Conservation (phyloP, 2,329 filamentous ascomycete species). For the Mycosphaerella sp. region DNA sequence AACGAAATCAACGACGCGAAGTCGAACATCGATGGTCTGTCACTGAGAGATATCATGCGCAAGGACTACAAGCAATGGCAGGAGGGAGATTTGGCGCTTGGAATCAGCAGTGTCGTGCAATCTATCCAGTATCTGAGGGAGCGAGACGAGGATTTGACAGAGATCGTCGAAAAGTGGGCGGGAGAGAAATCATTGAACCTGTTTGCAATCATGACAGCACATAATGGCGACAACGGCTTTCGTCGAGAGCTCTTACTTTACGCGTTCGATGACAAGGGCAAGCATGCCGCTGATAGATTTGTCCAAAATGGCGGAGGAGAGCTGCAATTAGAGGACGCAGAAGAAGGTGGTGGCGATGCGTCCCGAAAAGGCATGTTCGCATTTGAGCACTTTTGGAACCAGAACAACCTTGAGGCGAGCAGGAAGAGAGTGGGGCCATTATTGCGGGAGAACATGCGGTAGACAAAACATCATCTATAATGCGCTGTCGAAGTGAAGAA, state of each 20-base stretch:
- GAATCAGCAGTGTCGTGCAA: conserved; percentile 62
- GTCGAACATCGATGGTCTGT: conserved; percentile 57
- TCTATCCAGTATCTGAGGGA: conserved; percentile 54
- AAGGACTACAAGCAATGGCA: conserved; percentile 84
- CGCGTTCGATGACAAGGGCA: conserved; percentile 46
- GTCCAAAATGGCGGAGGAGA: conserved; percentile 40
- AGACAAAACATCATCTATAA: too few relatives aligned
- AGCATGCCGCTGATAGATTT: conserved; percentile 52
- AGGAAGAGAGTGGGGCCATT: conserved; percentile 59
- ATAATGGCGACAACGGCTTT: conserved; percentile 51
- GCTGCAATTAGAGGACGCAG: conserved; percentile 53
- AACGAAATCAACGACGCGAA: conserved; percentile 58
- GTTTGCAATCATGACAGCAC: conserved; percentile 64
- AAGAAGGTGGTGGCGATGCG: conserved; percentile 33
- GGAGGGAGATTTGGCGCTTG: conserved; percentile 51
- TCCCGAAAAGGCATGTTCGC: conserved; percentile 30
- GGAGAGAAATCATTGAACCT: conserved; percentile 56
- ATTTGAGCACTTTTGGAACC: conserved; percentile 55
- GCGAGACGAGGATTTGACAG: conserved; percentile 50
- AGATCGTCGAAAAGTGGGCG: conserved; percentile 49
- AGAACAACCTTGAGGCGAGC: conserved; percentile 54
- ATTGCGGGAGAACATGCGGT: conserved; percentile 44
- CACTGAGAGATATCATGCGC: conserved; percentile 61
- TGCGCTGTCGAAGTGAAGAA: too few relatives aligned
- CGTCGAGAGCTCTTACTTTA: conserved; percentile 64